These are phyloP conservation scores for Aeminium ludgeri DNA, from an alignment of 495 filamentous ascomycete species.

Conservation along the genomic window DNA sequence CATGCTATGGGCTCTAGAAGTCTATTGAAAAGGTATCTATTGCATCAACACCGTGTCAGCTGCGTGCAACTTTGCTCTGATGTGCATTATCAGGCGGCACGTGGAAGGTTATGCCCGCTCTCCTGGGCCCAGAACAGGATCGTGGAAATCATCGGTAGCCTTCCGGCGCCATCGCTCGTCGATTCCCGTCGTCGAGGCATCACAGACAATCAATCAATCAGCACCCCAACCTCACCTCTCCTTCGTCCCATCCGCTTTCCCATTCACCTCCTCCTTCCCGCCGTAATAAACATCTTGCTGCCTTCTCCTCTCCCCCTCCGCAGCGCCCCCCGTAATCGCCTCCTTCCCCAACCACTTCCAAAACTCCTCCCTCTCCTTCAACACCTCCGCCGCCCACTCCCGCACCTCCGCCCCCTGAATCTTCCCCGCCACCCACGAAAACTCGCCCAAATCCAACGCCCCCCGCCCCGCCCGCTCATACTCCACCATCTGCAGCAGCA, in stretches of 20 bases:
- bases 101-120: too few relatives aligned
- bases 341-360: slow-evolving; percentile 36
- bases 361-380: slow-evolving; percentile 58
- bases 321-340: slow-evolving; percentile 6
- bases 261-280: neutral
- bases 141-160: too few relatives aligned
- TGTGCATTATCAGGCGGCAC: too few relatives aligned
- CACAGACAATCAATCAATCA: too few relatives aligned
- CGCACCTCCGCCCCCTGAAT: slow-evolving; percentile 62
- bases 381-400: slow-evolving; percentile 57
- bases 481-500: slow-evolving; percentile 87
- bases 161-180: too few relatives aligned
- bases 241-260: neutral
- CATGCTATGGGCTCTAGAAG: too few relatives aligned
- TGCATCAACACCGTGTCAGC: too few relatives aligned
- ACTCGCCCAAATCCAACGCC: slow-evolving; percentile 63
- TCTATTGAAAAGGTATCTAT: too few relatives aligned
- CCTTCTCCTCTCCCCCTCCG: slow-evolving; percentile 9
- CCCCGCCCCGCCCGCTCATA: slow-evolving; percentile 63
- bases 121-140: too few relatives aligned
- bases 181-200: too few relatives aligned
- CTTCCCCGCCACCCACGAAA: slow-evolving; percentile 52
- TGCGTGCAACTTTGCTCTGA: too few relatives aligned
- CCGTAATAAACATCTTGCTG: slow-evolving; percentile 19
- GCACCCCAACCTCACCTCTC: too few relatives aligned